Base-by-base conservation (phyloP, 176 grass and related monocot species). In the Puya raimondii region DNA sequence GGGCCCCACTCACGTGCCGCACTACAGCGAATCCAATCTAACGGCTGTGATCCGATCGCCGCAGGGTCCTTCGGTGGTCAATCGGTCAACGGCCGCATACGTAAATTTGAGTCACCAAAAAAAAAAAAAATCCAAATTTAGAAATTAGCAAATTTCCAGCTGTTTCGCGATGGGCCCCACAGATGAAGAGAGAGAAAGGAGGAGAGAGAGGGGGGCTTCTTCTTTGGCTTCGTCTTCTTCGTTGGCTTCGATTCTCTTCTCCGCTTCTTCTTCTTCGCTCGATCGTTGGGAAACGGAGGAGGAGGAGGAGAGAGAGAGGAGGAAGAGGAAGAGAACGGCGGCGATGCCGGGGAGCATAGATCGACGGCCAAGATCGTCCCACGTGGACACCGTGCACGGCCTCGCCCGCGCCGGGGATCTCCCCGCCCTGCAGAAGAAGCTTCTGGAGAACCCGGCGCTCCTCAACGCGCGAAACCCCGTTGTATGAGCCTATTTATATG, bases 391-490 rank as follows among this genome's bases (percentile, higher is more conserved):
- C 65, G 83, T 97, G 64, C 89, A 97, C 74, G 72, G 77, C 56
- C 82, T 79, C 48, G 86, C 80, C 23, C 89, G 86, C 70, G 77
- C 82, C 73, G 89, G 86, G 10, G 84, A 92, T 78, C 82, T 97
- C 77, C 76, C 79, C 61, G 89, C 82, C 77, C 70, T 97, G 51
- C 84, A 87, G 84, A 90, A 73, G 79, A 78, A 68, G 82, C 82
- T 97, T 47, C 71, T 23, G 77, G 89, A 90, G 72, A 92, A 88
- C 71, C 82, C 86, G 2, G 71, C 63, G 15, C 84, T 93, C 70
- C 84, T 97, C 84, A 97, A 97, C 63, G 84, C 83, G 64, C 85
- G 86, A 68, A 91, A 92, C 72, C 81, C 86, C 15, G 84, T 97
- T 51, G 94, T 97, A 64, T 5, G 18, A 15, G 15, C 42, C n/a